Conservation (phyloP, 176 grass and related monocot genomes). For the Luzula sylvatica region DNA sequence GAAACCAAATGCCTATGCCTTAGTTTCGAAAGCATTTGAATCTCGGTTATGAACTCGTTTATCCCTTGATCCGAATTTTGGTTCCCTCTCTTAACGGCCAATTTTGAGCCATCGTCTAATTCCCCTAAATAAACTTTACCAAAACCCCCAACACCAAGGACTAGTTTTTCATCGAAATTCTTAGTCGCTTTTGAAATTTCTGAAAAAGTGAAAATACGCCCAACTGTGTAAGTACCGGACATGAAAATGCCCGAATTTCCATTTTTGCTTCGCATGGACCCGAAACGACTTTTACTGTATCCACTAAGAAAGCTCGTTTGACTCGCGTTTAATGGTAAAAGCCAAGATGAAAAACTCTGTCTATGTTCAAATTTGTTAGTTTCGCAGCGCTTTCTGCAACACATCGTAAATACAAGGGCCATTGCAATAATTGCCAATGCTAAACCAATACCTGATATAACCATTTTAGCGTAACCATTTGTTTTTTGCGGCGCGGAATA, state of each 20-base stretch:
- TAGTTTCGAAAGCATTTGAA: constrained; percentile 84
- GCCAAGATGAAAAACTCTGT: constrained; percentile 77
- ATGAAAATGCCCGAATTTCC: constrained; percentile 64
- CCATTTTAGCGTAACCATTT: constrained; percentile 26
- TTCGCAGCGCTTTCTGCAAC: constrained; percentile 35
- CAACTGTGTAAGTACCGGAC: constrained; percentile 64
- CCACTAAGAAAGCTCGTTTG: constrained; percentile 68
- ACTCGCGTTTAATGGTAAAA: constrained; percentile 60
- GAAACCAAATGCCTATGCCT: constrained; percentile 84
- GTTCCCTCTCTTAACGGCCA: constrained; percentile 92
- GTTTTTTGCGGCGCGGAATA: constrained; percentile 41
- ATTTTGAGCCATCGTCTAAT: constrained; percentile 59
- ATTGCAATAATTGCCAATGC: constrained; percentile 33
- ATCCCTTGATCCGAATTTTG: constrained; percentile 86
- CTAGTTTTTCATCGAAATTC: constrained; percentile 83
- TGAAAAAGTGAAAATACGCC: constrained; percentile 59
- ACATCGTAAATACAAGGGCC: constrained; percentile 35
- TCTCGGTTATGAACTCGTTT: constrained; percentile 93
- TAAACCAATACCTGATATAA: constrained; percentile 44
- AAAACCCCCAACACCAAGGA: constrained; percentile 79
- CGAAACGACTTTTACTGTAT: constrained; percentile 64
- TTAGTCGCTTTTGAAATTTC: constrained; percentile 89
- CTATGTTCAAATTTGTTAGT: constrained; percentile 48
- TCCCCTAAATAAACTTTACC: constrained; percentile 89
- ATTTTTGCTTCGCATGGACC: constrained; percentile 57